These are phyloP conservation scores for Tetrahymena elliotti DNA, from an alignment of 73 alveolate species.

Conservation along the genomic window DNA sequence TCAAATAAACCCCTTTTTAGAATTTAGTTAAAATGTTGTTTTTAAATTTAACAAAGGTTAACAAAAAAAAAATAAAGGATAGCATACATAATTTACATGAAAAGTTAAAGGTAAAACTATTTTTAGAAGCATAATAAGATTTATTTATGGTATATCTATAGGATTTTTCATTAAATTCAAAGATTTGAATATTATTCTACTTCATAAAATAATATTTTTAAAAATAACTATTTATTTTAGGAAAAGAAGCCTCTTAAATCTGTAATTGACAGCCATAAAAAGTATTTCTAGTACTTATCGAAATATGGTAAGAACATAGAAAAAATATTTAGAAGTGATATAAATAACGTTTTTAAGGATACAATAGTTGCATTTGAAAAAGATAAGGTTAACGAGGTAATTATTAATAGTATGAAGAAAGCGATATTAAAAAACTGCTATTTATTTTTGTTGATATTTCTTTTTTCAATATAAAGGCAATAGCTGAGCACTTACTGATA, in stretches of 20 bases:
- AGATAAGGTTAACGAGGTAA: conserved; percentile 8
- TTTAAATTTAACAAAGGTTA: not conserved
- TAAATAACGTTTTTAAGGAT: conserved; percentile 23
- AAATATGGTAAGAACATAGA: conserved; percentile 39
- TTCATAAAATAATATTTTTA: not conserved
- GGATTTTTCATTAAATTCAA: not conserved
- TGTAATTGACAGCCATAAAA: conserved; percentile 10
- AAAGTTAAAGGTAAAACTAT: not conserved
- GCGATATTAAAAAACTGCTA: not conserved
- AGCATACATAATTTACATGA: not conserved
- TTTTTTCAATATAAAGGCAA: not conserved
- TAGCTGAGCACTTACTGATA: conserved; percentile 7
- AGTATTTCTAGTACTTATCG: conserved; percentile 21
- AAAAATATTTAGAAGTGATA: conserved; percentile 13
- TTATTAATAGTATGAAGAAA: not conserved
- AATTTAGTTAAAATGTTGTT: not conserved
- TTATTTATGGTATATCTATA: not conserved
- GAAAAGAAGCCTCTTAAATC: conserved; percentile 22
- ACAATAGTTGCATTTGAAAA: not conserved
- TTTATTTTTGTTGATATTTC: not conserved
- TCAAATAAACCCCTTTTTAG: not conserved
- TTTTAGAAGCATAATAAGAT: not conserved
- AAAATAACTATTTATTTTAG: not conserved
- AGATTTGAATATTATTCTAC: not conserved
- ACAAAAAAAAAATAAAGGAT: not conserved